A percentile compares a stretch with the other conserved stretches of the same genome.
Conservation (phyloP, 805 yeast genomes). For the Kazachstania africana region DNA sequence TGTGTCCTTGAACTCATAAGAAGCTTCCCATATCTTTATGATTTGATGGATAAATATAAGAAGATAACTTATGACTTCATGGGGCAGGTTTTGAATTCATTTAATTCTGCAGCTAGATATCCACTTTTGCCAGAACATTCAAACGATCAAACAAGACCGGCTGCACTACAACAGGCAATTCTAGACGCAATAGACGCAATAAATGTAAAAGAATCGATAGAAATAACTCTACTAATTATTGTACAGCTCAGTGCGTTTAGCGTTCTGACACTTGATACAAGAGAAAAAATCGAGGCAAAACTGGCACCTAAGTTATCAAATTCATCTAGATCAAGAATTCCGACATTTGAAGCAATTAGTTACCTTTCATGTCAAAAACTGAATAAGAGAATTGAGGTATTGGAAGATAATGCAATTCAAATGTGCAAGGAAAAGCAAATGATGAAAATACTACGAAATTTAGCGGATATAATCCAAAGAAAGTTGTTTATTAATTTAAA, state of each 20-base stretch:
- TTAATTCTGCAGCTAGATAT: constrained; percentile 58
- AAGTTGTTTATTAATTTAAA: constrained; percentile 27
- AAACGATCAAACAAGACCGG: constrained; percentile 42
- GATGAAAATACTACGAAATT: constrained; percentile 34
- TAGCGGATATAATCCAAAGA: constrained; percentile 40
- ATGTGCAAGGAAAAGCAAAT: constrained; percentile 34
- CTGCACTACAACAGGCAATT: constrained; percentile 54
- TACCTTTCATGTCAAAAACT: constrained; percentile 34
- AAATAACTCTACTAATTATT: constrained; percentile 35
- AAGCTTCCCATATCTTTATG: constrained; percentile 40
- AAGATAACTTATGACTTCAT: constrained; percentile 27
- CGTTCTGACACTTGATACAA: constrained; percentile 49
- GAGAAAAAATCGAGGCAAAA: constrained; percentile 46
- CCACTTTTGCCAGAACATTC: constrained; percentile 55
- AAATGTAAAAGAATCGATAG: constrained; percentile 21
- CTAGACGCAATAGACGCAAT: constrained; percentile 34
- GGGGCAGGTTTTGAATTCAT: constrained; percentile 41
- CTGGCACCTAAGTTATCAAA: constrained; percentile 30
- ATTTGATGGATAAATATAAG: constrained; percentile 25
- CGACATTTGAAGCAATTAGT: constrained; percentile 54
- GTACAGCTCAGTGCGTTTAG: constrained; percentile 43
- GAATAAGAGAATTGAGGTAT: constrained; percentile 25
- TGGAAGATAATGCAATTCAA: constrained; percentile 24
- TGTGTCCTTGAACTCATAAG: constrained; percentile 44
- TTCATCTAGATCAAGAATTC: constrained; percentile 32